Conservation (phyloP, 352 stramenopile species). For the Phytopythium helicoides region DNA sequence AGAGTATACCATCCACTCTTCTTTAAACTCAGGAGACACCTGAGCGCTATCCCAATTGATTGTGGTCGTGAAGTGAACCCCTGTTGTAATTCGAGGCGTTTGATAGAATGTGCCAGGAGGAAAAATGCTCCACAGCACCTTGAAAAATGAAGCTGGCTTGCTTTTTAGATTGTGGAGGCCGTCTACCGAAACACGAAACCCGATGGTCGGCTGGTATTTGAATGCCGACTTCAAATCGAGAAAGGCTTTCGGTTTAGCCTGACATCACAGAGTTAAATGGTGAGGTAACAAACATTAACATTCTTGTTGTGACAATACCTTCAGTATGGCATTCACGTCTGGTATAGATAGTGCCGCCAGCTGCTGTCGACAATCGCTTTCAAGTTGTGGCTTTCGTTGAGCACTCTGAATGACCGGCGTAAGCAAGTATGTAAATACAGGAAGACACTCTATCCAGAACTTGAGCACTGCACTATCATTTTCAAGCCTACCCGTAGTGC, state of each 20-base stretch:
- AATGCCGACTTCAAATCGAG: slow-evolving; percentile 48
- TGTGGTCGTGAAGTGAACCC: slow-evolving; percentile 58
- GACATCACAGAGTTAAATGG: background rate
- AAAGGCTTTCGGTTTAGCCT: slow-evolving; percentile 44
- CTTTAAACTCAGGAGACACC: slow-evolving; percentile 49
- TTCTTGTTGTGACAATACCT: background rate
- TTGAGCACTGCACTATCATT: background rate
- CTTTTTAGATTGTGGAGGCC: slow-evolving; percentile 63
- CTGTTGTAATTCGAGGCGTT: slow-evolving; percentile 40
- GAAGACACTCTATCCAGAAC: too few species aligned
- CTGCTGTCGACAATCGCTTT: slow-evolving; percentile 23
- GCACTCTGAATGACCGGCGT: background rate
- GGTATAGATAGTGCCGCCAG: background rate
- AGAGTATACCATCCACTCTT: slow-evolving; percentile 50
- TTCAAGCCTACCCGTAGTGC: slow-evolving; percentile 29
- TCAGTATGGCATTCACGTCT: slow-evolving; percentile 2
- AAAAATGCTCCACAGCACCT: slow-evolving; percentile 48
- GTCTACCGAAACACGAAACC: slow-evolving; percentile 67
- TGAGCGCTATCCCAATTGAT: slow-evolving; percentile 60
- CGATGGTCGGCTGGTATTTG: slow-evolving; percentile 49
- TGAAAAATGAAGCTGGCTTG: slow-evolving; percentile 45
- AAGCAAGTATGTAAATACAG: too few species aligned
- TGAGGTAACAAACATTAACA: background rate
- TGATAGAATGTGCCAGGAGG: slow-evolving; percentile 70
- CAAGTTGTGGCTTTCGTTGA: slow-evolving; percentile 15